Conservation (phyloP, 331 rosid species). For the Rosa hybrid region DNA sequence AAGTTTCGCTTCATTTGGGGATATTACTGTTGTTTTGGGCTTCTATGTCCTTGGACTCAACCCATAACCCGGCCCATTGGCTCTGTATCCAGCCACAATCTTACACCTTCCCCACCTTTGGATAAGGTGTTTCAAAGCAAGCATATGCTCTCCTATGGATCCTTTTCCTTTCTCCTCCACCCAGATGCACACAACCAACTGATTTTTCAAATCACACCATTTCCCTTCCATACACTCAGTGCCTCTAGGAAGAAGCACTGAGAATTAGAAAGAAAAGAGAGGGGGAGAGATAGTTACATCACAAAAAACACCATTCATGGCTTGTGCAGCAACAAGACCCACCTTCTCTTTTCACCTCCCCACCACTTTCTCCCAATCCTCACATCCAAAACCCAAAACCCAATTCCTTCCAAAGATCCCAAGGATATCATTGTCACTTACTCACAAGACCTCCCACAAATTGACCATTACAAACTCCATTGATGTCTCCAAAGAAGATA, state of each 20-base stretch:
- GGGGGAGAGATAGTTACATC: too few relatives aligned
- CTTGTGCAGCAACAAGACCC: slow-evolving; percentile 55
- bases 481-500: slow-evolving; percentile 80
- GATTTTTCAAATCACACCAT: background rate
- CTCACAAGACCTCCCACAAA: slow-evolving; percentile 23
- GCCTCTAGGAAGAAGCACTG: slow-evolving; percentile 4
- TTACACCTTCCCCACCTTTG: slow-evolving; percentile 35
- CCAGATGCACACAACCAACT: slow-evolving; percentile 29
- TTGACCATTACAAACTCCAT: slow-evolving; percentile 43
- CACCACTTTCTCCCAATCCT: slow-evolving; percentile 42
- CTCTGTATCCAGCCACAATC: background rate
- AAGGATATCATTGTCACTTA: slow-evolving; percentile 21
- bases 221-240: background rate
- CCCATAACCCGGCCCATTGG: slow-evolving; percentile 11
- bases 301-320: slow-evolving; percentile 36
- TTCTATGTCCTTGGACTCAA: background rate
- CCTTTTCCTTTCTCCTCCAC: slow-evolving; percentile 47
- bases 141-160: slow-evolving; percentile 53
- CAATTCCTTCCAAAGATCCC: slow-evolving; percentile 28
- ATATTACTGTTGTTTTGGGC: background rate
- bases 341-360: slow-evolving; percentile 61
- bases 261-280: too few relatives aligned
- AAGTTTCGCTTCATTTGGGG: background rate
- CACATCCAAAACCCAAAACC: slow-evolving; percentile 39
- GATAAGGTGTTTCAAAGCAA: background rate